A percentile compares a stretch with the other conserved stretches of the same genome.
Evolutionary conservation across 257 asterid species (phyloP).

Genomic region (Coffea eugenioides): DNA sequence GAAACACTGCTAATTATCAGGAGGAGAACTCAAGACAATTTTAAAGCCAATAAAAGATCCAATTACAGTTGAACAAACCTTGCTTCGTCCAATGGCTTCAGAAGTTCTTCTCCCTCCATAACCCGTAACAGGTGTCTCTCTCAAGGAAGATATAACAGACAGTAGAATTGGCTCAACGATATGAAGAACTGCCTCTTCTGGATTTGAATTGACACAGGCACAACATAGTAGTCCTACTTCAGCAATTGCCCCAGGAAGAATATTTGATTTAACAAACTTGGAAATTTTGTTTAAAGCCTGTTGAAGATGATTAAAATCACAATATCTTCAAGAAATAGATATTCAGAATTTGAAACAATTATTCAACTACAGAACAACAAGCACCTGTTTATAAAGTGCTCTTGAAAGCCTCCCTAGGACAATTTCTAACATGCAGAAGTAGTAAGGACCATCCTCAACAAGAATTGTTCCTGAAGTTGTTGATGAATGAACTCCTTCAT

Average conservation of each 20-base stretch:
- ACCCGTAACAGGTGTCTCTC: conserved; percentile 75
- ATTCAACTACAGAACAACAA: not conserved
- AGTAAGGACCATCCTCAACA: conserved; percentile 94
- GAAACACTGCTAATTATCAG: conserved; percentile 27
- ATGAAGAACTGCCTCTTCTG: conserved; percentile 79
- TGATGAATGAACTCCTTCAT: conserved; percentile 72
- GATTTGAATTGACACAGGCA: conserved; percentile 95
- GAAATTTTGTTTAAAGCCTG: conserved; percentile 91
- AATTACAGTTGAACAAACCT: conserved; percentile 54
- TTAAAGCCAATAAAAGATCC: conserved; percentile 19
- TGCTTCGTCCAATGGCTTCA: conserved; percentile 47
- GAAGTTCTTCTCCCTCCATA: conserved; percentile 61
- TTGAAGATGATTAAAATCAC: conserved; percentile 26
- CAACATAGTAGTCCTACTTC: conserved; percentile 98
- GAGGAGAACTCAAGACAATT: conserved; percentile 24
- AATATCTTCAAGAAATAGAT: not conserved
- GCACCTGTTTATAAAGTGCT: conserved; percentile 87
- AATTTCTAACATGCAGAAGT: conserved; percentile 92
- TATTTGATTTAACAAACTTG: conserved; percentile 82
- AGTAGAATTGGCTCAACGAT: conserved; percentile 78
- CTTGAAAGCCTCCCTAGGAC: conserved; percentile 89
- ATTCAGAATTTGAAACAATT: not conserved
- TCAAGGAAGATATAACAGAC: conserved; percentile 69
- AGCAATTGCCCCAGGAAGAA: conserved; percentile 98
- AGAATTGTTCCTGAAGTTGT: conserved; percentile 87